phyloP scores from a whole-genome alignment of 768 basidiomycete species.

The Lactarius evosmus region DNA sequence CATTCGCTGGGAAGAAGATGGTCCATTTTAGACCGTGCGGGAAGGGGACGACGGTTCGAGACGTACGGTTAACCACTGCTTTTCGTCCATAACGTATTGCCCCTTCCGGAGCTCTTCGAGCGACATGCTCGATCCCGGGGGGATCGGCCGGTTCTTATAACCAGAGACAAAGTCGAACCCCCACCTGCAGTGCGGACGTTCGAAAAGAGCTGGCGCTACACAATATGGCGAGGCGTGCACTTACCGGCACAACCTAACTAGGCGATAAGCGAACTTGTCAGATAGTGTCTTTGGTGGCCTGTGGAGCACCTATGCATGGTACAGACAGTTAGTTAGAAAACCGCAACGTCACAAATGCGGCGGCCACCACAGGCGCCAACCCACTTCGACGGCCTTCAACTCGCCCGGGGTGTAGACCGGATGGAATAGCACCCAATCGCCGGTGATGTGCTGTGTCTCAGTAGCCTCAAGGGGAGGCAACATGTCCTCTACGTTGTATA shows the following conservation, averaged over 20 bases:
- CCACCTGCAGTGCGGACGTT: slow-evolving; percentile 40
- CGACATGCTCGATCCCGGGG: slow-evolving; percentile 59
- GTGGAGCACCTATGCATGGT: slow-evolving; percentile 58
- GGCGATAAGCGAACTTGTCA: slow-evolving; percentile 67
- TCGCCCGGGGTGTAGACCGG: slow-evolving; percentile 84
- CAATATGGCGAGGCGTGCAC: not conserved
- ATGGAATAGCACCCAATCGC: slow-evolving; percentile 91
- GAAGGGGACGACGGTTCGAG: not conserved
- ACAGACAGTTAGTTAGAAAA: slow-evolving; percentile 17
- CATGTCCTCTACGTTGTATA: slow-evolving; percentile 11
- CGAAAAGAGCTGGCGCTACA: not conserved
- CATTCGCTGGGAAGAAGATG: slow-evolving; percentile 45
- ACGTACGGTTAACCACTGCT: slow-evolving; percentile 72
- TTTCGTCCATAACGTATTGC: slow-evolving; percentile 70
- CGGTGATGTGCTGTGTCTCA: slow-evolving; percentile 32
- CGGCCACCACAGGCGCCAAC: slow-evolving; percentile 14
- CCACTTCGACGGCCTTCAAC: slow-evolving; percentile 66
- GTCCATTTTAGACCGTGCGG: slow-evolving; percentile 29
- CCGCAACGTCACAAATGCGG: not conserved
- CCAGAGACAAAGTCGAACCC: slow-evolving; percentile 83
- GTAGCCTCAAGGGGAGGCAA: slow-evolving; percentile 29
- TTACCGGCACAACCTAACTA: slow-evolving; percentile 58
- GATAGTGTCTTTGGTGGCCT: slow-evolving; percentile 57
- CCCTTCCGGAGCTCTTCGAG: slow-evolving; percentile 68
- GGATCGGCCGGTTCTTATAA: slow-evolving; percentile 73